A percentile compares a stretch with the other conserved stretches of the same genome.
Evolutionary conservation across 2,329 filamentous ascomycete genomes (phyloP).

Genomic region (Didymella arachidicola): DNA sequence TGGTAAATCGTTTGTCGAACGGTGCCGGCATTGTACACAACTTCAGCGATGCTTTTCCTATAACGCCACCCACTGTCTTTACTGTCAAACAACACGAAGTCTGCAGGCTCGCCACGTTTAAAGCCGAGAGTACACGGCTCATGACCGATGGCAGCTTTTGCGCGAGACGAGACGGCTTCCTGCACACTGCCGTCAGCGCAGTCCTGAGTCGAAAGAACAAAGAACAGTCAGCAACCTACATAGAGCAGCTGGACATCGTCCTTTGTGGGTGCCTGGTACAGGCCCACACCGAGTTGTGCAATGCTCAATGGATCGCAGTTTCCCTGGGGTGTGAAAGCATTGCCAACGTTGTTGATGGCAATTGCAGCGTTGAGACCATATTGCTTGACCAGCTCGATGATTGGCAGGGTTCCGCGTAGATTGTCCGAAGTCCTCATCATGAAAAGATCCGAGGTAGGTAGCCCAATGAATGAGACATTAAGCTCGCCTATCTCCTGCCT

Average conservation of each 20-base stretch:
- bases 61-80: conserved; percentile 51
- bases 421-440: conserved; percentile 67
- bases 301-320: conserved; percentile 70
- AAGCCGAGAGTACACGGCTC: conserved; percentile 41
- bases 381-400: conserved; percentile 67
- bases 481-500: conserved; percentile 60
- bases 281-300: conserved; percentile 55
- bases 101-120: conserved; percentile 49
- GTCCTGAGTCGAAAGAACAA: background rate
- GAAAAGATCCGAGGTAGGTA: conserved; percentile 75
- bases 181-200: conserved; percentile 39
- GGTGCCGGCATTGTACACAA: conserved; percentile 55
- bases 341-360: conserved; percentile 75
- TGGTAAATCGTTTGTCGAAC: conserved; percentile 41
- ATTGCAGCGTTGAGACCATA: conserved; percentile 67
- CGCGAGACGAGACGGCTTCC: conserved; percentile 59
- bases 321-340: conserved; percentile 76
- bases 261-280: conserved; percentile 68
- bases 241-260: conserved; percentile 66
- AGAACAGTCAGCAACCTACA: conserved; percentile 50
- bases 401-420: conserved; percentile 67
- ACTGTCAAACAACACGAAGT: conserved; percentile 55
- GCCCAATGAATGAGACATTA: conserved; percentile 71
- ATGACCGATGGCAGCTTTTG: conserved; percentile 53
- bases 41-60: conserved; percentile 53